phyloP scores from a whole-genome alignment of 2,329 filamentous ascomycete species.

The Fusarium heterosporum region DNA sequence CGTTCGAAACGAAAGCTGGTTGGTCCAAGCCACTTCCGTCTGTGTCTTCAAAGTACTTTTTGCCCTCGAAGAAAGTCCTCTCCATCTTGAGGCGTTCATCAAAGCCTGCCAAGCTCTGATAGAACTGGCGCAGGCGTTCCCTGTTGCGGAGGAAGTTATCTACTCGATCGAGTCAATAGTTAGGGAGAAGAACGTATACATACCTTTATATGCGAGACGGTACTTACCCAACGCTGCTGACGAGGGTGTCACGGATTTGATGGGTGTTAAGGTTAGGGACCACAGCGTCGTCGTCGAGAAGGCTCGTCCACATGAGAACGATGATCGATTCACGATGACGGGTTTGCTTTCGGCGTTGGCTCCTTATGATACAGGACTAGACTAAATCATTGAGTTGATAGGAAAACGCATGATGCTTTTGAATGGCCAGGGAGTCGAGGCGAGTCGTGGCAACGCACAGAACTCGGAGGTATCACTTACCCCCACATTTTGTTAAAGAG shows the following conservation, averaged over 20 bases:
- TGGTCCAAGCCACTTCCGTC: constrained; percentile 22
- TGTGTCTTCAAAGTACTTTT: constrained; percentile 29
- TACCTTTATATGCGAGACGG: constrained; percentile 21
- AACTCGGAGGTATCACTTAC: not conserved
- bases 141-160: constrained; percentile 22
- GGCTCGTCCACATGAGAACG: not conserved
- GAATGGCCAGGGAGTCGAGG: not conserved
- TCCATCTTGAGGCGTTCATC: constrained; percentile 32
- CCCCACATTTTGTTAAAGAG: not conserved
- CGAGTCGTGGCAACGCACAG: not conserved
- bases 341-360: constrained; percentile 21
- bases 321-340: constrained; percentile 3
- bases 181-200: constrained; percentile 8
- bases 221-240: constrained; percentile 6
- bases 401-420: not conserved
- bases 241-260: constrained; percentile 9
- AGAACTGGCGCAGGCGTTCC: constrained; percentile 24
- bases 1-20: constrained; percentile 23
- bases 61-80: constrained; percentile 17
- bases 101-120: constrained; percentile 28
- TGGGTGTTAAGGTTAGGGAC: constrained; percentile 24
- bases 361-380: not conserved
- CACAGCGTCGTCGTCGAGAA: constrained; percentile 25
- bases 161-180: constrained; percentile 19
- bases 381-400: not conserved